Evolutionary conservation across 805 yeast genomes (phyloP), one percentile per base, ranked within the genome.

Genomic region (Wickerhamiella domercqiae): DNA sequence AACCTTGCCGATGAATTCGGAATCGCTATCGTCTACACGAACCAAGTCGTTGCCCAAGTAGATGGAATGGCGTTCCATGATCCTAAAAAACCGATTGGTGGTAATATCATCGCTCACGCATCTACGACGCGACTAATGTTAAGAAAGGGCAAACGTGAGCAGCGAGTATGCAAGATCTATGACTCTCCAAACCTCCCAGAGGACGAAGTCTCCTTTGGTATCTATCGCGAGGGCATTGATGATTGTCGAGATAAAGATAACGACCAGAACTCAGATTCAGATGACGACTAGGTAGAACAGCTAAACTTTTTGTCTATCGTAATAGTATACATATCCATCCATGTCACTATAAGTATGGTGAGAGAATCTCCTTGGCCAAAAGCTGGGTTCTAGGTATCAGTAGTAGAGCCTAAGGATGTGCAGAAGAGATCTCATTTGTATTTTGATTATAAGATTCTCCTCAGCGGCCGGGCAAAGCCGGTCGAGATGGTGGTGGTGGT

Each of bases 21-120:
- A 33, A 83, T 90, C 40, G 98, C 97, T 0, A 94, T 87, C 7
- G 84, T 90, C 5, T 83, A 90, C 33, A 80, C 93, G 2, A 90
- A 90, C 60, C 98, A 90, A 59, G 98, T 90, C 17, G 95, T 83
- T 5, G 96, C 97, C 3, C 96, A 86, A 59, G 98, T 90, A 15
- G 98, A 90, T 53, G 93, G 93, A 52, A 73, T 73, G 30, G 62
- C 73, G 63, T 86, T 75, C 57, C 94, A 95, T 1, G 98, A 90
- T 57, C 96, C 97, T 13, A 90, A 90, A 58, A 90, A 90, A 57
- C 98, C 98, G 14, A 87, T 90, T 48, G 98, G 98, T 44, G 98
- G 98, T 50, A 87, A 90, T 54, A 90, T 90, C 49, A 78, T 90
- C 56, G 98, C 97, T 1, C 98, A 90, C 57, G 76, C 94, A 15